A percentile compares a stretch with the other conserved stretches of the same genome.
Conservation (phyloP, 805 yeast genomes). For the Suhomyces tanzawaensis region DNA sequence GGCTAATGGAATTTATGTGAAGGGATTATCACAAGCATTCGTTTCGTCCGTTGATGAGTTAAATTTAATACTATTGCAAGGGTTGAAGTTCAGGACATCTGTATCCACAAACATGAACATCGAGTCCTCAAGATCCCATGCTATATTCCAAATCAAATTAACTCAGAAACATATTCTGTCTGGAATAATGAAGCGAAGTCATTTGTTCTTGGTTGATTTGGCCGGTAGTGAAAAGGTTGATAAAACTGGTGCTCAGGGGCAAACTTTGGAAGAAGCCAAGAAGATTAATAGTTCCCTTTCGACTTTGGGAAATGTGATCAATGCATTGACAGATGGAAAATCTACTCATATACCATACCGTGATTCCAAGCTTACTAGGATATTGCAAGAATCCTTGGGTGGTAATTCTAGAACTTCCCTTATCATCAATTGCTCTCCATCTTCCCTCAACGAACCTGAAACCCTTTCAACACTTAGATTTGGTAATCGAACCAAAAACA, state of each 20-base stretch:
- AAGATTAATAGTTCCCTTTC: conserved; percentile 78
- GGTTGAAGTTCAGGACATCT: conserved; percentile 53
- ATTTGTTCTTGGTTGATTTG: conserved; percentile 72
- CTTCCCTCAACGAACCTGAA: conserved; percentile 53
- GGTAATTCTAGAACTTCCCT: conserved; percentile 79
- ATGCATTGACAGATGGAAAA: conserved; percentile 69
- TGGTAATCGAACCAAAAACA: conserved; percentile 68
- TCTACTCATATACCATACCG: conserved; percentile 69
- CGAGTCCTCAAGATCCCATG: conserved; percentile 77
- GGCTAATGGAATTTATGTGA: conserved; percentile 63
- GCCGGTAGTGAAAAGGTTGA: conserved; percentile 85
- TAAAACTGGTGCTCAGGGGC: conserved; percentile 75
- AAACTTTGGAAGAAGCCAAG: conserved; percentile 76
- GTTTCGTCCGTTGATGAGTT: conserved; percentile 61
- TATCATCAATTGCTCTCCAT: conserved; percentile 71
- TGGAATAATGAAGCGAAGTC: conserved; percentile 61
- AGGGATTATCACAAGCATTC: conserved; percentile 61
- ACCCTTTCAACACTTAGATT: conserved; percentile 72
- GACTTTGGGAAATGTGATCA: conserved; percentile 76
- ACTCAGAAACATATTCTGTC: conserved; percentile 54
- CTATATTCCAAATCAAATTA: conserved; percentile 68
- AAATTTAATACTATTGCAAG: conserved; percentile 54
- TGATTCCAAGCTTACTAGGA: conserved; percentile 75
- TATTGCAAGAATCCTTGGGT: conserved; percentile 75
- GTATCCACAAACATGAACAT: conserved; percentile 68